Evolutionary conservation across 495 filamentous ascomycete species (phyloP).

Genomic region (Aspergillus haitiensis): DNA sequence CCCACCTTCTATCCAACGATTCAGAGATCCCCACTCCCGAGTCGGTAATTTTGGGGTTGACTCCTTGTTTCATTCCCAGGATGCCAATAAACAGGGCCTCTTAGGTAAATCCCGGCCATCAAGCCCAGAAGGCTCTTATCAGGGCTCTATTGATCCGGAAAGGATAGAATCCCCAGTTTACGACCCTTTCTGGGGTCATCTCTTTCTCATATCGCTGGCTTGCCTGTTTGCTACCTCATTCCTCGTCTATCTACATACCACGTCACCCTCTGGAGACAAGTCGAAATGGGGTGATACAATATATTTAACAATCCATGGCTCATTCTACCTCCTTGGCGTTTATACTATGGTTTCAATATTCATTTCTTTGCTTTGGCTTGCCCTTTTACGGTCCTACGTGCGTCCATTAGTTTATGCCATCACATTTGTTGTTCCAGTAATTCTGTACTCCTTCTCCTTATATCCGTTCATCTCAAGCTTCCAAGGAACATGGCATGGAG

Average conservation of each 20-base stretch:
- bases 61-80: conserved; percentile 45
- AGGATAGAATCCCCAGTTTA: conserved; percentile 61
- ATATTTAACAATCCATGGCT: conserved; percentile 82
- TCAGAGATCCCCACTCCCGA: conserved; percentile 52
- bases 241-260: conserved; percentile 85
- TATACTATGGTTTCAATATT: conserved; percentile 89
- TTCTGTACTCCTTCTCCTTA: conserved; percentile 82
- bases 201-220: conserved; percentile 82
- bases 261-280: conserved; percentile 59
- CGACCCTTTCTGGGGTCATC: conserved; percentile 87
- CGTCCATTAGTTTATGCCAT: conserved; percentile 75
- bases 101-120: conserved; percentile 40
- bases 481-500: conserved; percentile 66
- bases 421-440: conserved; percentile 77
- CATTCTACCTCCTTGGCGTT: conserved; percentile 83
- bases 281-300: conserved; percentile 83
- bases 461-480: conserved; percentile 92
- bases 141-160: conserved; percentile 48
- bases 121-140: conserved; percentile 43
- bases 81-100: conserved; percentile 46
- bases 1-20: conserved; percentile 85
- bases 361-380: conserved; percentile 88
- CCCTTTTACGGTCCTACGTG: conserved; percentile 80
- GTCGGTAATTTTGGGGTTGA: conserved; percentile 34
- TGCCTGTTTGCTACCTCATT: conserved; percentile 83